Evolutionary conservation across 2,329 filamentous ascomycete species (phyloP), one percentile per base, ranked within the genome.

Genomic region (Orbilia javanica): DNA sequence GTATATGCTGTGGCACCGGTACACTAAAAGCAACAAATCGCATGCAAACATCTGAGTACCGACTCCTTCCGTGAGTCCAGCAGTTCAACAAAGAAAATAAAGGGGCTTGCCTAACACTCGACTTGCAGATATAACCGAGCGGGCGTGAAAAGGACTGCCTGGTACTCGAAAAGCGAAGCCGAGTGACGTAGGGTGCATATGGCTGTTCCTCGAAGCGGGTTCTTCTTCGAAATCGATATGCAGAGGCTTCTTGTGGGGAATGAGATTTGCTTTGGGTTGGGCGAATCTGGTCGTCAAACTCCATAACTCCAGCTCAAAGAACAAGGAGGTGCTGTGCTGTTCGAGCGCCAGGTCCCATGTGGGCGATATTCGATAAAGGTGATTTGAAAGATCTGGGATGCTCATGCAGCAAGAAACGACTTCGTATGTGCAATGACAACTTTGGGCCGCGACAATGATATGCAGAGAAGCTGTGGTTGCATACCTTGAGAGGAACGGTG

Each of bases 161-260:
- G 31, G 55, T 52, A n/a, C 29, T 25, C 18, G 27, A 57, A 39
- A 48, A 60, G 44, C 11, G 53, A 69, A 66, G 57, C 48, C 39
- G 48, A 27, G 73, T 77, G 73, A 77, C 66, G 73, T 77, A 64
- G 36, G 67, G 60, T 53, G 60, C 60, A 66, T 48, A 60, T 11
- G 53, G 55, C 39, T 20, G 64, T 60, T 20, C 36, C 31, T 64
- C 36, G 73, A 77, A 65, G 52, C 34, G 34, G 50, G 50, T 68
- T 68, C 52, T 66, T 52, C 50, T 66, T 53, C 44, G 36, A 66
- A 48, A 50, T 46, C 60, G 50, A 70, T 50, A 50, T 44, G 60
- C 46, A 63, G 29, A 60, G 52, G 50, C 60, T 22, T 69, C 44
- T 39, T 75, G 73, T 71, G 73, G 73, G 73, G 73, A 77, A 70